Base-by-base conservation (phyloP, 2,329 filamentous ascomycete genomes). In the Ilyonectria destructans region DNA sequence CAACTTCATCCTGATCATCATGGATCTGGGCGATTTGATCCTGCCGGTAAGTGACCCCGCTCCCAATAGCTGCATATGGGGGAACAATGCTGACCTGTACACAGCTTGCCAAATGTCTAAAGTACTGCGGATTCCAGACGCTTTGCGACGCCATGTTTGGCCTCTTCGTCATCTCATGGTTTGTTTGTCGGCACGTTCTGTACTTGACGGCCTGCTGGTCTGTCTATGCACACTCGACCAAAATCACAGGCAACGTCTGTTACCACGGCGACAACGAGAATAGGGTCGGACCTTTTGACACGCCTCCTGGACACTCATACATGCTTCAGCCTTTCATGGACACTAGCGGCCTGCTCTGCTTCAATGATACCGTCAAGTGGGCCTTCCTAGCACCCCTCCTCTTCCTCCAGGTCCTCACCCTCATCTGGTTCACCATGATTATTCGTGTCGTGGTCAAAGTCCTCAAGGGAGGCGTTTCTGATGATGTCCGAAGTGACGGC, bases 391-490 rank as follows among this genome's bases (percentile, higher is more conserved):
- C 87, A 10, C 87, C 94, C 45, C 89, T 99, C 3, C 84, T 97
- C 13, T 88, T 91, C 43, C 86, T 99, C 23, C 95, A 98, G 81
- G 84, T 87, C 23, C 88, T 99, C 60, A 95, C 93, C 35, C 84
- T 97, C 40, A 87, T 93, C 69, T 98, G 96, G 96, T 97, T 98
- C 77, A 87, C 86, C 69, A 93, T 97, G 90, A 97, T 98, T 73
- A 82, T 95, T 45, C 90, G 91, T 65, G 93, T 99, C 2, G 95
- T 95, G 23, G 87, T 92, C 69, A 91, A 92, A 69, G 95, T 98
- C 6, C 79, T 98, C 40, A 88, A 87, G 58, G 95, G 96, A 35
- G 89, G 87, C 43, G 86, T 89, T 35, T 95, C 96, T 6, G 95
- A 98, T 71, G 96, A 99, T 77, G 88, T 90, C 19, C 90, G 96